Evolutionary conservation across 2,329 filamentous ascomycete species (phyloP).

Genomic region (Penicillium sp.): DNA sequence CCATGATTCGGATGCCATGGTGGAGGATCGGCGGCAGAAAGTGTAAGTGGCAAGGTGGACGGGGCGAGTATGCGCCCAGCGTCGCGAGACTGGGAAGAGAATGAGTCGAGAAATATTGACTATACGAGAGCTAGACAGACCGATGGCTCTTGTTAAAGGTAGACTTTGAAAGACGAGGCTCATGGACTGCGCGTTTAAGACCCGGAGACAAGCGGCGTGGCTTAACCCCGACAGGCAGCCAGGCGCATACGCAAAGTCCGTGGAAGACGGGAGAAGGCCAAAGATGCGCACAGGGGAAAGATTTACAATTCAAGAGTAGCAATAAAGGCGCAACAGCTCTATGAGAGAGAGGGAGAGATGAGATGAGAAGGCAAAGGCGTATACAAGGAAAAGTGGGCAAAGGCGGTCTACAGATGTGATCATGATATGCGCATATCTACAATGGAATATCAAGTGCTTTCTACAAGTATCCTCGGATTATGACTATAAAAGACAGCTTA

Average conservation of each 20-base stretch:
- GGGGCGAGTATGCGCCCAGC: constrained; percentile 1
- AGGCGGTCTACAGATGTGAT: background rate
- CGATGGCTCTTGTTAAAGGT: constrained; percentile 6
- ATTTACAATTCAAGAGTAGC: background rate
- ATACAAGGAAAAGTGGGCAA: constrained; percentile 9
- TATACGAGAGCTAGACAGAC: constrained; percentile 3
- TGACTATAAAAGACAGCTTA: too few relatives aligned
- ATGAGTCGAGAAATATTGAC: background rate
- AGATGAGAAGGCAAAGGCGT: background rate
- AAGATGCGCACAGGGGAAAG: background rate
- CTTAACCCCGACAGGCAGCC: constrained; percentile 23
- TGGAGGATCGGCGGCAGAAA: constrained; percentile 22
- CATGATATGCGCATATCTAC: too few relatives aligned
- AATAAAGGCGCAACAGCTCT: background rate
- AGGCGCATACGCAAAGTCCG: constrained; percentile 8
- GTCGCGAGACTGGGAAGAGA: background rate
- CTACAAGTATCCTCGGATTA: too few relatives aligned
- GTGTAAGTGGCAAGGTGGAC: constrained; percentile 13
- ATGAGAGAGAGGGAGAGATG: background rate
- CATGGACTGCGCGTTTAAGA: constrained; percentile 12
- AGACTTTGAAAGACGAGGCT: constrained; percentile 8
- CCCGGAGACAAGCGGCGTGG: constrained; percentile 21
- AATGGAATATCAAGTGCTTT: too few relatives aligned
- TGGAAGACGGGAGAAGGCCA: background rate
- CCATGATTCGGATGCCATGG: constrained; percentile 37